Evolutionary conservation across 306 rosid species (phyloP), one percentile per base, ranked within the genome.

Genomic region (Rosa rugosa): DNA sequence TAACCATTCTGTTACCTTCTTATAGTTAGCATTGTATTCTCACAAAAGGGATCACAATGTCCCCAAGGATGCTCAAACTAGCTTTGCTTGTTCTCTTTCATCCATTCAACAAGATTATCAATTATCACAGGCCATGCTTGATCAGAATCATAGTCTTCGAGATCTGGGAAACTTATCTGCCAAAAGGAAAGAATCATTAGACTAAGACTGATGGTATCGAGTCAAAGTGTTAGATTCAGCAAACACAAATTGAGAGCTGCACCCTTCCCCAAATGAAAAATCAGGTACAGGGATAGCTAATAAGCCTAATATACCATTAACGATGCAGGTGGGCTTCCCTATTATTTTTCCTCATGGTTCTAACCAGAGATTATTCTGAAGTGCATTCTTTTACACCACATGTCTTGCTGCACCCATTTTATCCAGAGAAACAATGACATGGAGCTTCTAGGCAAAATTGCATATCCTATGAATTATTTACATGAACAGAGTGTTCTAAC

Each of bases 81-180:
- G 53, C 76, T 60, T 78, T 44, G 25, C 69, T 72, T 80, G 70
- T 25, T 76, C 53, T 38, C 92, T 79, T 79, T 86, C 81, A 89
- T 68, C 94, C 97, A 91, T 57, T 91, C 97, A 77, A 89, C 97
- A 80, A 88, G 89, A 75, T 41, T 80, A 82, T 91, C 97, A 45
- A 89, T 69, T 82, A 89, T 80, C 84, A 86, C 89, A 38, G 94
- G 92, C 94, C 97, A 91, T n/a, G 91, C 89, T 79, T 80, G 87
- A 74, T 77, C 76, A 36, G 92, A 68, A 76, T 91, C 94, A 73
- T 89, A 88, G 20, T 83, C 79, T 69, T 70, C 13, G 40, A 91
- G 91, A 41, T 87, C 89, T 2, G 76, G 73, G 75, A 91, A 84
- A 73, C 63, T 88, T 82, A 88, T 89, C 97, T 91, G 90, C 66